Conservation (phyloP, 1,284 basidiomycete genomes). For the Apiotrichum gracile region DNA sequence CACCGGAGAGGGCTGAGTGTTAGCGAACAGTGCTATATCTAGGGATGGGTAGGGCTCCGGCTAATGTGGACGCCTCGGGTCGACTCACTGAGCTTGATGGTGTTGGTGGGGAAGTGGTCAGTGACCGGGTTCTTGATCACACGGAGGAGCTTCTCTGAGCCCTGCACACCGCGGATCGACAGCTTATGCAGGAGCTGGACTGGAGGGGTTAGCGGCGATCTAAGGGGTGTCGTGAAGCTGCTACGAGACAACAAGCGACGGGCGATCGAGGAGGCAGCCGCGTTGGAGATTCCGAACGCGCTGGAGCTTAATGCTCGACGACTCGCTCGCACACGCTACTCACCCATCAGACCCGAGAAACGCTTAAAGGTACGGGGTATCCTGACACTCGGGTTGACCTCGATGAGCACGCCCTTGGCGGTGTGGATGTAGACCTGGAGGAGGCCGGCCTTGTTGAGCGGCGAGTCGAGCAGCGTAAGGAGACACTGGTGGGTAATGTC, state of each 20-base stretch:
- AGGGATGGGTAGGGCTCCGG: no score
- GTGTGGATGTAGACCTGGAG: constrained; percentile 99
- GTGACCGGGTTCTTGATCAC: constrained; percentile 98
- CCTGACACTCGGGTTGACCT: constrained; percentile 95
- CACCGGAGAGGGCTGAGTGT: constrained; percentile 88
- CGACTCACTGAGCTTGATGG: constrained; percentile 83
- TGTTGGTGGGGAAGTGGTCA: constrained; percentile 92
- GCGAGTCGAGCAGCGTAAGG: constrained; percentile 92
- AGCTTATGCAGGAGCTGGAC: constrained; percentile 97
- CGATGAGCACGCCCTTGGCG: constrained; percentile 91
- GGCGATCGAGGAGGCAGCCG: no score
- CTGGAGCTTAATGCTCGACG: no score
- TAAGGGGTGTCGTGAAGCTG: background rate
- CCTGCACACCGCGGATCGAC: constrained; percentile 90
- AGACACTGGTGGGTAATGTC: constrained; percentile 99
- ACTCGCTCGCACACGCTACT: constrained; percentile 40
- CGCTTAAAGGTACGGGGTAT: constrained; percentile 98
- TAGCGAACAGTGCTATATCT: no score
- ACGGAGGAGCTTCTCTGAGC: constrained; percentile 91
- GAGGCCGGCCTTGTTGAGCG: constrained; percentile 92
- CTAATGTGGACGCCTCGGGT: background rate
- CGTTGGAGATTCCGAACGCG: no score
- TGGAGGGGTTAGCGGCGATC: constrained; percentile 36
- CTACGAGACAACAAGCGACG: no score
- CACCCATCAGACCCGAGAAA: constrained; percentile 97